Evolutionary conservation across 1,284 basidiomycete species (phyloP).

Genomic region (Trametes pubescens): DNA sequence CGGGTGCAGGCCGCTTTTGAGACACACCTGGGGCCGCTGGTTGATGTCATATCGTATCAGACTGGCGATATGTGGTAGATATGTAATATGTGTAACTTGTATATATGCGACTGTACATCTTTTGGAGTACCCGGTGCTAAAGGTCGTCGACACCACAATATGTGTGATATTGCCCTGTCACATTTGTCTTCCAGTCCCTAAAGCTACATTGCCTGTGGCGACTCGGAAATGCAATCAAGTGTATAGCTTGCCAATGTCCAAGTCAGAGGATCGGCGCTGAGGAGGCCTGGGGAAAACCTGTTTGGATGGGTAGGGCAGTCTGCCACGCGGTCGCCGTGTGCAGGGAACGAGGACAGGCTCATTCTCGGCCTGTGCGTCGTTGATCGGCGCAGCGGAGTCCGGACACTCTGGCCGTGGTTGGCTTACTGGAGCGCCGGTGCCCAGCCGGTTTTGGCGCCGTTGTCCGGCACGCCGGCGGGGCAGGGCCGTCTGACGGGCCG

Average conservation of each 20-base stretch:
- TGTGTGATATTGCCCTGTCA: too few relatives aligned
- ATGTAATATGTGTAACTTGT: too few relatives aligned
- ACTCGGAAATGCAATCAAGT: too few relatives aligned
- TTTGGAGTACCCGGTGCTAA: too few relatives aligned
- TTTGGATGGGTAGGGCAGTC: conserved; percentile 32
- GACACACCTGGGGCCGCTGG: neutral
- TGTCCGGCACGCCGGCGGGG: neutral
- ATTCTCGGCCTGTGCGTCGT: conserved; percentile 32
- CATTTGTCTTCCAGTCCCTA: too few relatives aligned
- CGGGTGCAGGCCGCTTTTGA: neutral
- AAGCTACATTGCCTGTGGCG: too few relatives aligned
- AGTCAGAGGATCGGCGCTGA: too few relatives aligned
- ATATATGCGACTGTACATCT: too few relatives aligned
- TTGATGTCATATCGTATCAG: neutral
- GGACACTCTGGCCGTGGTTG: conserved; percentile 32
- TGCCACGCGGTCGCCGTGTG: conserved; percentile 34
- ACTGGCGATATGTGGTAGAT: too few relatives aligned
- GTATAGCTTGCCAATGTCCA: too few relatives aligned
- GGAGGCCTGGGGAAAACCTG: conserved; percentile 40
- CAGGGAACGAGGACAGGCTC: conserved; percentile 37
- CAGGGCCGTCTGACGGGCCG: neutral
- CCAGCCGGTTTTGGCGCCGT: conserved; percentile 22
- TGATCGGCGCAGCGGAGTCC: conserved; percentile 33
- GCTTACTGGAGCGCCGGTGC: conserved; percentile 23
- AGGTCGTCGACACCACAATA: too few relatives aligned